Conservation (phyloP, 2,329 filamentous ascomycete genomes). For the Clonostachys sp. region DNA sequence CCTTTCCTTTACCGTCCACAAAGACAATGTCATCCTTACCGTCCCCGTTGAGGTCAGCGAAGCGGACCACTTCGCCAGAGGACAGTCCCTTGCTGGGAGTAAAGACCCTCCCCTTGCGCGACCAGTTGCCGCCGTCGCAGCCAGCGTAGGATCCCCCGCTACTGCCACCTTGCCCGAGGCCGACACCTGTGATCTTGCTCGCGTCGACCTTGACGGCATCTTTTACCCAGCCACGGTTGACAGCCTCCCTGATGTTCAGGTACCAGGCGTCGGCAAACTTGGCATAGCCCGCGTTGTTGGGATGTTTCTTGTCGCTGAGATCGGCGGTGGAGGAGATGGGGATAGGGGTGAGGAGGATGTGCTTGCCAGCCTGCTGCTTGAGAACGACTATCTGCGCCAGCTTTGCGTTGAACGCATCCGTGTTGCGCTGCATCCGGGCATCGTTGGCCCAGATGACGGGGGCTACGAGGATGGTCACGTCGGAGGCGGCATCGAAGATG, state of each 20-base stretch:
- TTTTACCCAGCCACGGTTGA: constrained; percentile 6
- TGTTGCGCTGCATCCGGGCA: constrained; percentile 12
- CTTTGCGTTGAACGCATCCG: constrained; percentile 23
- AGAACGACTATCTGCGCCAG: constrained; percentile 13
- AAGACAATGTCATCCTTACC: too few relatives aligned
- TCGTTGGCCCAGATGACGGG: constrained; percentile 12
- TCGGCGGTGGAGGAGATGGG: constrained; percentile 13
- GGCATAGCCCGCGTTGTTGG: constrained; percentile 24
- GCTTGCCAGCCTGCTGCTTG: constrained; percentile 5
- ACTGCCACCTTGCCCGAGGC: constrained; percentile 1
- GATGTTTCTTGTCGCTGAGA: constrained; percentile 26
- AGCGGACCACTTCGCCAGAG: neutral
- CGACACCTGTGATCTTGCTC: constrained; percentile 2
- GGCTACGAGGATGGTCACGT: constrained; percentile 9
- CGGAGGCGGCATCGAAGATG: constrained; percentile 6
- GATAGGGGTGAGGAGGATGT: constrained; percentile 7
- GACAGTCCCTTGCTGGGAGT: too few relatives aligned
- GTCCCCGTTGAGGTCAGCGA: too few relatives aligned
- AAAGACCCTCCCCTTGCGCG: too few relatives aligned
- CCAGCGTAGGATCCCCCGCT: too few relatives aligned
- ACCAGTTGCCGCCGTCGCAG: too few relatives aligned
- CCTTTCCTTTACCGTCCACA: too few relatives aligned
- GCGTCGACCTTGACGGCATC: constrained; percentile 4
- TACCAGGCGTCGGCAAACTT: constrained; percentile 31
- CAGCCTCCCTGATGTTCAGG: constrained; percentile 15